Conservation (phyloP, 208 protist genomes). For the Trypanosomatidae sp. region DNA sequence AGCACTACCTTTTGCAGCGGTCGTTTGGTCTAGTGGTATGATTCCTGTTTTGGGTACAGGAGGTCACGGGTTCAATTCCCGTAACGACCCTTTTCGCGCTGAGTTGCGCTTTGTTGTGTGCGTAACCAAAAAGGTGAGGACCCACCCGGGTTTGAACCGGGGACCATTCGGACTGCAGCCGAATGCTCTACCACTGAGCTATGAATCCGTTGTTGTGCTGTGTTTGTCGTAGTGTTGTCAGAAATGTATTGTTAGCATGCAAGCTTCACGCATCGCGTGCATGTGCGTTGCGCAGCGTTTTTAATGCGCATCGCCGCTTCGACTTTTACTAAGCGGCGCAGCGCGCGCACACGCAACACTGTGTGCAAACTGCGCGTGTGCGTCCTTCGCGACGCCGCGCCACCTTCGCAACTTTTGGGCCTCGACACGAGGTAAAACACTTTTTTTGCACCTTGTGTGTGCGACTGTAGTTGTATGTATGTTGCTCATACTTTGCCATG, state of each 20-base stretch:
- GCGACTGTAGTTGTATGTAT: neutral
- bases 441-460: neutral
- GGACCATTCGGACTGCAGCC: conserved; percentile 92
- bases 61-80: conserved; percentile 91
- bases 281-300: neutral
- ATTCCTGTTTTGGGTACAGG: conserved; percentile 90
- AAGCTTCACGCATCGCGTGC: neutral
- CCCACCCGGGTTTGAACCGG: conserved; percentile 92
- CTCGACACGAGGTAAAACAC: neutral
- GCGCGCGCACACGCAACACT: no score
- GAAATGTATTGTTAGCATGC: conserved; percentile 1
- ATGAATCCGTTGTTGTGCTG: conserved; percentile 41
- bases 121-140: conserved; percentile 50
- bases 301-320: conserved; percentile 32
- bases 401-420: neutral
- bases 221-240: neutral
- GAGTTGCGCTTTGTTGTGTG: neutral
- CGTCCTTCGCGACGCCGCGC: no score
- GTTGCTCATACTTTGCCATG: neutral
- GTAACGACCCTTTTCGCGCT: conserved; percentile 60
- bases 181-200: conserved; percentile 91
- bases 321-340: conserved; percentile 80
- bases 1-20: conserved; percentile 5
- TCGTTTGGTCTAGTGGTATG: conserved; percentile 90
- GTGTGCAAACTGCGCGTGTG: no score